Percentiles rank a stretch among this genome's conserved stretches.
Evolutionary conservation across 2,329 filamentous ascomycete species (phyloP).

Genomic region (Rhynchosporium secalis): DNA sequence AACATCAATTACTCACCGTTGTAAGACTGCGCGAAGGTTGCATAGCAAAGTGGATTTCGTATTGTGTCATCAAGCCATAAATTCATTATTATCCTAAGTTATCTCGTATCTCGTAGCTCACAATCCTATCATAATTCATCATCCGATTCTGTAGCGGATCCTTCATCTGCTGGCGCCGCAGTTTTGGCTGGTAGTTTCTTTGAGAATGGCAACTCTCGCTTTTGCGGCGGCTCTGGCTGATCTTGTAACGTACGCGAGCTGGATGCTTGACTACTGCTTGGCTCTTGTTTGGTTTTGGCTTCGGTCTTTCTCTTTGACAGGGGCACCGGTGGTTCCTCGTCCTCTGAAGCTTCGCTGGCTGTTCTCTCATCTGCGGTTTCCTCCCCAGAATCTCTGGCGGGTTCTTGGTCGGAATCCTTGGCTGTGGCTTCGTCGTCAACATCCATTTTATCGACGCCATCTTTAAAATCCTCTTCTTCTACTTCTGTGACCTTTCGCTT

Average conservation of each 20-base stretch:
- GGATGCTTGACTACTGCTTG: conserved; percentile 6
- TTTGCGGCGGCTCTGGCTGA: conserved; percentile 22
- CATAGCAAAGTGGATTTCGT: neutral
- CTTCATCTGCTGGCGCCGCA: conserved; percentile 20
- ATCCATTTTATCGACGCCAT: conserved; percentile 53
- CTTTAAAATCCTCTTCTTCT: conserved; percentile 45
- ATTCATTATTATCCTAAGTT: conserved; percentile 15
- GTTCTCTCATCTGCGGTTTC: conserved; percentile 31
- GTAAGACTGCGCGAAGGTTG: too few species aligned
- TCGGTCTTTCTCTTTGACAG: conserved; percentile 16
- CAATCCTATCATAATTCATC: conserved; percentile 34
- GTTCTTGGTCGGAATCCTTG: conserved; percentile 27
- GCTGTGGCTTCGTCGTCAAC: conserved; percentile 41
- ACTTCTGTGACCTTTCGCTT: conserved; percentile 52
- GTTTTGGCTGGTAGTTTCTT: conserved; percentile 24
- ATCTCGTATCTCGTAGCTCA: conserved; percentile 1
- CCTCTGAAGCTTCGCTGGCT: conserved; percentile 28
- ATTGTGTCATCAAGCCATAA: conserved; percentile 5
- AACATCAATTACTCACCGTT: too few species aligned
- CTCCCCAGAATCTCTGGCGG: conserved; percentile 23
- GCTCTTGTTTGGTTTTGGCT: conserved; percentile 12
- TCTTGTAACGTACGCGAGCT: conserved; percentile 14
- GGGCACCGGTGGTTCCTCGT: conserved; percentile 17
- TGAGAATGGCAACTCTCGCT: conserved; percentile 29
- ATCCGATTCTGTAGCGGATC: conserved; percentile 38